Base-by-base conservation (phyloP, 495 filamentous ascomycete species). In the Parathielavia hyrcaniae region DNA sequence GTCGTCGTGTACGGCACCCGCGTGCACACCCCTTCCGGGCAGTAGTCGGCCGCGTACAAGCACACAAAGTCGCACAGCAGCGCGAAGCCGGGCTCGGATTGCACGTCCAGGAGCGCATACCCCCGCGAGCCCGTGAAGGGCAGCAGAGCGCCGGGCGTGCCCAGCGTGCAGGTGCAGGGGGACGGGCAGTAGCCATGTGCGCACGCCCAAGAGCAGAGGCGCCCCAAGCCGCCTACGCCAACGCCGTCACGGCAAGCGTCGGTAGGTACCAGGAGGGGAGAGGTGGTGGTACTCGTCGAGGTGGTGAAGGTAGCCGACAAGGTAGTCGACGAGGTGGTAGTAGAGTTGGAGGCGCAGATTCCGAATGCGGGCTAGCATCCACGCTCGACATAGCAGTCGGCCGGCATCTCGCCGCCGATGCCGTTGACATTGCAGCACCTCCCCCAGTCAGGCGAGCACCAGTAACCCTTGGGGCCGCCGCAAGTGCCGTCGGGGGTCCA, bases 371-470 rank as follows among this genome's bases (percentile, higher is more conserved):
- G 8, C 49, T 51, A 32, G 19, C 49, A 51, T 51, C 49, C 49
- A 36, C 49, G 49, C 49, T 51, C 49, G 49, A 51, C n/a, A 39
- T 51, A 51, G 49, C 49, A 51, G 49, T 51, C 35, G 49, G 47
- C 49, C 49, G 49, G 49, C 32, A 23, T 51, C 49, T 12, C 49
- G 49, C 49, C 49, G 49, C 49, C 38, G 49, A 51, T 9, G 32
- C 49, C 47, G 34, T 51, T 51, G 49, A 51, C 34, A 16, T 51
- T 51, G 49, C 49, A 39, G 49, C 49, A 51, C 23, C 46, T 23
- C 12, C 46, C 46, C 46, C 23, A 49, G 13, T 34, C 46, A 23
- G 46, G 23, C 46, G 23, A 49, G 46, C 46, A 49, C 26, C 46
- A 23, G 46, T 49, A 49, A 23, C 46, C 46, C 23, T 49, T 23